Base-by-base conservation (phyloP, 768 basidiomycete genomes). In the Gloeopeniophorella convolvens region DNA sequence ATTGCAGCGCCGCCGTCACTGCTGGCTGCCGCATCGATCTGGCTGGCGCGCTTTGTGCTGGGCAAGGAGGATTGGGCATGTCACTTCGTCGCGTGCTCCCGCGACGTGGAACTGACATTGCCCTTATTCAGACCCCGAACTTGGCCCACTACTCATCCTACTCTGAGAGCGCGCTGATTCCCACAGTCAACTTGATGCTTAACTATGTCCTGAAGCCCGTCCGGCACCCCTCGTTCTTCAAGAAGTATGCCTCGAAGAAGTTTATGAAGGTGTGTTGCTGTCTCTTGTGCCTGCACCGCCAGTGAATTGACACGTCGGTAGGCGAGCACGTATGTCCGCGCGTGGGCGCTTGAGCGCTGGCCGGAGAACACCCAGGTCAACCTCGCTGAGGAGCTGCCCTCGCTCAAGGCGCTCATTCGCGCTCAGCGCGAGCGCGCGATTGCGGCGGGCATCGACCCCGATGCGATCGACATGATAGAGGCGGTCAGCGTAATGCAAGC, bases 71-170 rank as follows among this genome's bases (percentile, higher is more conserved):
- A 79, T 66, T 97, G 96, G 95, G 95, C 94, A 66, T 51, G 86
- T 57, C 26, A 11, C 26, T 27, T 39, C n/a, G 12, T 18, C 4
- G 45, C 32, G 32, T 24, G 4, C 44, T 32, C 44, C 42, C 16
- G 24, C 27, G 1, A 15, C 28, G 1, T 48, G 37, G 54, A 46
- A 46, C 18, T 52, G 68, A 54, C 42, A 23, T 11, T 30, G 9
- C 20, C 24, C n/a, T 23, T 31, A 43, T 13, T 0, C 63, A 95
- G 93, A 82, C 82, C 26, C 73, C 89, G 2, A 95, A 89, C 61
- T 68, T 95, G 35, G 83, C 83, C 10, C 90, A 95, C 63, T 96
- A 92, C 63, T 85, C 89, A 2, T 82, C 83, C 24, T 96, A 92
- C 65, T 70, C 84, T 3, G 89, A 94, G 67, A 78, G 77, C 32